Evolutionary conservation across 192 early-diverging fungal genomes (phyloP).

Genomic region (Ambispora gerdemannii): DNA sequence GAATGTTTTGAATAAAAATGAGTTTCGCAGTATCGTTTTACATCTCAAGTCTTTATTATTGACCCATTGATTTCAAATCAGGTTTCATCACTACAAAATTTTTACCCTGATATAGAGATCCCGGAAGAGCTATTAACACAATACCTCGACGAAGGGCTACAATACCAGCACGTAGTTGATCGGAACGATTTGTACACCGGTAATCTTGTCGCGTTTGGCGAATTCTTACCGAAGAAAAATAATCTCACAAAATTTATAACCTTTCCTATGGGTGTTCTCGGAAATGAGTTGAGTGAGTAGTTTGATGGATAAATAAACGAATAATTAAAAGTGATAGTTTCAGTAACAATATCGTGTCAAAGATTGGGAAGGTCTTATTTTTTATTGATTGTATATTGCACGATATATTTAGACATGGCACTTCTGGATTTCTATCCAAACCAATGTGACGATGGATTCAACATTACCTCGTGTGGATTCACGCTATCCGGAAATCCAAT

Average conservation of each 20-base stretch:
- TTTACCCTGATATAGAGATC: conserved; percentile 22
- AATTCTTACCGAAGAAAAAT: background rate
- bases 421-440: background rate
- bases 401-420: conserved; percentile 15
- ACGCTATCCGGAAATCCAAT: background rate
- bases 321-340: background rate
- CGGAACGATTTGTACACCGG: conserved; percentile 13
- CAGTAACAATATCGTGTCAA: background rate
- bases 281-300: conserved; percentile 17
- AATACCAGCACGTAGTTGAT: background rate
- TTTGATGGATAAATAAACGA: background rate
- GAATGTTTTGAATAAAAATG: background rate
- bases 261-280: conserved; percentile 22
- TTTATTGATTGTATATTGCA: no score
- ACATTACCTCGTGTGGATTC: background rate
- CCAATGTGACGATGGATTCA: background rate
- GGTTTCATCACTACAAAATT: background rate
- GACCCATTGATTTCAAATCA: background rate
- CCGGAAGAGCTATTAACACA: background rate
- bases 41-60: background rate
- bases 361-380: no score
- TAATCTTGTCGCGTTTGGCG: conserved; percentile 2
- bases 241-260: background rate
- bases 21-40: background rate
- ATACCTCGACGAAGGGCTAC: background rate